Conservation (phyloP, 495 filamentous ascomycete genomes). For the Hypoxylon trugodes region DNA sequence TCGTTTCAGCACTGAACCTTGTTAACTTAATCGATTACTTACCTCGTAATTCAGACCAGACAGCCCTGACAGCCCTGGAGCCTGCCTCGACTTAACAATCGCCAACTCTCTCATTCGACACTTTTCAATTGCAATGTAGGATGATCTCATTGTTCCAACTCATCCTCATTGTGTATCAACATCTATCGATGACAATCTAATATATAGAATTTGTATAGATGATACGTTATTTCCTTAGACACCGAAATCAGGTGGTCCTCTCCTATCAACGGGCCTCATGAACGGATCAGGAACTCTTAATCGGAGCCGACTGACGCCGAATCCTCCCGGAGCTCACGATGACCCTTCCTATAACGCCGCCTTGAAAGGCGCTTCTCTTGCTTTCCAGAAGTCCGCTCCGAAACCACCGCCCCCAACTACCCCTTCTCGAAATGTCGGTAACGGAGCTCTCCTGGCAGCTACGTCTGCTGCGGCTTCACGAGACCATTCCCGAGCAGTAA, state of each 20-base stretch:
- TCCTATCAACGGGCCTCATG: constrained; percentile 42
- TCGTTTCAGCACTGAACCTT: constrained; percentile 34
- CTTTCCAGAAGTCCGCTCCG: constrained; percentile 51
- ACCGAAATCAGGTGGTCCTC: constrained; percentile 22
- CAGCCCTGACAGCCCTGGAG: too few relatives aligned
- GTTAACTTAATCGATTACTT: constrained; percentile 9
- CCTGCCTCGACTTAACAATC: constrained; percentile 9
- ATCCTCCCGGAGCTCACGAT: constrained; percentile 28
- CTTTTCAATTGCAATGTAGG: constrained; percentile 8
- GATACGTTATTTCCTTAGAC: constrained; percentile 9
- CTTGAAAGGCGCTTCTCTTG: constrained; percentile 57
- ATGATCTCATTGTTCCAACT: neutral
- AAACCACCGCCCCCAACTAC: constrained; percentile 11
- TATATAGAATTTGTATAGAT: constrained; percentile 26
- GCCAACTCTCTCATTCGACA: constrained; percentile 5
- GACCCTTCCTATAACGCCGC: constrained; percentile 48
- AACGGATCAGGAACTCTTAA: constrained; percentile 38
- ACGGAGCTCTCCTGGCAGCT: constrained; percentile 62
- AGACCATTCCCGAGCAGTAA: constrained; percentile 32
- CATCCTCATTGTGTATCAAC: neutral
- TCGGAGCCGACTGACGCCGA: constrained; percentile 32
- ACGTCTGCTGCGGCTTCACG: constrained; percentile 46
- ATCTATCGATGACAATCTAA: neutral
- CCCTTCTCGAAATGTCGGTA: constrained; percentile 32
- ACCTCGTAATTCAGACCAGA: too few relatives aligned